Percentiles rank a stretch among this genome's conserved stretches.
Conservation (phyloP, 768 basidiomycete genomes). For the Tubosaeta brunneosetosa region DNA sequence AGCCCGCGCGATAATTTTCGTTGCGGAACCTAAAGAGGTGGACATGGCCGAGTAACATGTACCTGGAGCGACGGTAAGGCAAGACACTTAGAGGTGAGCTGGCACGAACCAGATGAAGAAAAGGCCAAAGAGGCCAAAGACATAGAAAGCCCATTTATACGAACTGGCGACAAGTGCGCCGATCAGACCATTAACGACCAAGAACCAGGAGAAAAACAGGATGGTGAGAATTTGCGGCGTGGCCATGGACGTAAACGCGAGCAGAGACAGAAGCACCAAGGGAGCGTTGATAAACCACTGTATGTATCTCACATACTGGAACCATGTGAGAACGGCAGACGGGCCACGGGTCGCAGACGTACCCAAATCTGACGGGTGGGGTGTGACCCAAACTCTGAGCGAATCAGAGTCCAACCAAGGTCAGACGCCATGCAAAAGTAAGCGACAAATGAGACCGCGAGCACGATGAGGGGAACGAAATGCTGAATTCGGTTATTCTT, state of each 20-base stretch:
- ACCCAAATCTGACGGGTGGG: constrained; percentile 43
- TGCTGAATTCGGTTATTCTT: constrained; percentile 46
- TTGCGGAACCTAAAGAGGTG: constrained; percentile 24
- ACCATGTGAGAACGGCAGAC: background rate
- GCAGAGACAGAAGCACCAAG: constrained; percentile 41
- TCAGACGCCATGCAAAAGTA: constrained; percentile 57
- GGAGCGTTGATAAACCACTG: constrained; percentile 57
- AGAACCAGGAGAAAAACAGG: constrained; percentile 38
- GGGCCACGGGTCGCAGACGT: constrained; percentile 2
- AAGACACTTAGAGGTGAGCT: constrained; percentile 5
- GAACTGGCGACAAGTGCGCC: constrained; percentile 46
- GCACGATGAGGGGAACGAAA: constrained; percentile 43
- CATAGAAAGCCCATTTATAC: constrained; percentile 54
- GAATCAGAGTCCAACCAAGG: constrained; percentile 44
- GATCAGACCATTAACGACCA: constrained; percentile 43
- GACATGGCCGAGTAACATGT: constrained; percentile 26
- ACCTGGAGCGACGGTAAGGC: constrained; percentile 18
- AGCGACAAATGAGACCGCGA: constrained; percentile 41
- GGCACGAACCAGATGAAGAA: constrained; percentile 45
- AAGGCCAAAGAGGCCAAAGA: constrained; percentile 42
- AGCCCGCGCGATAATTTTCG: constrained; percentile 22
- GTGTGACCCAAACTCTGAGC: constrained; percentile 30
- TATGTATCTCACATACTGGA: constrained; percentile 49
- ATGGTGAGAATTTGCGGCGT: constrained; percentile 42
- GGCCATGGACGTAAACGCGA: constrained; percentile 45